Evolutionary conservation across 2,329 filamentous ascomycete genomes (phyloP), one percentile per base, ranked within the genome.

Genomic region (Zelopaecilomyces penicillatus): DNA sequence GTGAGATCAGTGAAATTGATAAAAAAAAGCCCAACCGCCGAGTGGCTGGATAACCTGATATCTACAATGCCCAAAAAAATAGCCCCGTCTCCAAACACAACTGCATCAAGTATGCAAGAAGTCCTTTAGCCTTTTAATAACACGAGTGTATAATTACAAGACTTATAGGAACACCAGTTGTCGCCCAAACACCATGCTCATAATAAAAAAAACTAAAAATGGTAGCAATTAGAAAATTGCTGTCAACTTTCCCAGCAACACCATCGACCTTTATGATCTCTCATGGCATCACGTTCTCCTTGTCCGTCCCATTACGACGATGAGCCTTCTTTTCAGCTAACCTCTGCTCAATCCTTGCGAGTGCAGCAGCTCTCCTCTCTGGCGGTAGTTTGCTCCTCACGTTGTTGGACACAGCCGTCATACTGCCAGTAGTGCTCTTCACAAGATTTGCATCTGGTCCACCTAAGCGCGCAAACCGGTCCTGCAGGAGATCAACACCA

Each of bases 311-410:
- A 42, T 53, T 57, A 31, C 57, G 57, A 39, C 57, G 58, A 40
- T 60, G 58, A 29, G 59, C 55, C 46, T 64, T 66, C 56, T 74
- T 73, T 57, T 77, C 70, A n/a, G 69, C 67, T 56, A 69, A 71
- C 54, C 74, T 69, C 57, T 70, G 67, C 57, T 78, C 71, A 10
- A 80, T 68, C 6, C 75, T 64, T 36, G 75, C 76, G 42, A 76
- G 65, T 8, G 75, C 76, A 1, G 75, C 76, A 5, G 74, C 71
- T 38, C 68, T 66, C 31, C 77, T 66, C 41, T 75, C 72, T 4
- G 73, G 69, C 6, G 76, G 66, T 9, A 80, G 54, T 2, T 60
- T 62, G 26, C 67, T 66, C 46, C 67, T 69, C 4, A 69, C 45
- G 12, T 48, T 50, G 40, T 12, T 56, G 55, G 30, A 53, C 49